Conservation (phyloP, 2,329 filamentous ascomycete genomes). For the Nothomitra cinnamomea region DNA sequence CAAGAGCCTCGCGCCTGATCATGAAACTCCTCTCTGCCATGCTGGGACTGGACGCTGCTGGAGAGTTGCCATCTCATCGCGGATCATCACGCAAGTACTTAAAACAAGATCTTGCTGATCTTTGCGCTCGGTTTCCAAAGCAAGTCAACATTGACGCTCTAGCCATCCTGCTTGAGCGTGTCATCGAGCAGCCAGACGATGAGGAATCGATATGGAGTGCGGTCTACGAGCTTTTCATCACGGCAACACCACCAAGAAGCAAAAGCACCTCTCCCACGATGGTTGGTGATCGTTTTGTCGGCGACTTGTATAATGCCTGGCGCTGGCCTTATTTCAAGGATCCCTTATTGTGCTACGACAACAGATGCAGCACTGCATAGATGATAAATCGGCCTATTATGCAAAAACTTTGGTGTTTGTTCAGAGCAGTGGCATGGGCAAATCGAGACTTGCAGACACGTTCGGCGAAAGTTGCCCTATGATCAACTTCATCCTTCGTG, state of each 20-base stretch:
- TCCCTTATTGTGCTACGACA: background rate
- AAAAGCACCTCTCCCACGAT: background rate
- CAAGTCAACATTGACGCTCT: background rate
- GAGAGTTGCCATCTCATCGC: background rate
- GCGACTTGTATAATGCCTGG: background rate
- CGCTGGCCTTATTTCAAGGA: background rate
- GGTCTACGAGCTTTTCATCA: background rate
- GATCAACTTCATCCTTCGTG: background rate
- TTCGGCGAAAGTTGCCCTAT: background rate
- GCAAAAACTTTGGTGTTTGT: constrained; percentile 1
- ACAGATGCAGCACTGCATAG: background rate
- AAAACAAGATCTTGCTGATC: background rate
- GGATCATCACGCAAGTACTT: background rate
- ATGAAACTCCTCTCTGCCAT: background rate
- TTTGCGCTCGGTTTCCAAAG: background rate
- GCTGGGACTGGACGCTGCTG: background rate
- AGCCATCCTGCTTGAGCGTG: background rate
- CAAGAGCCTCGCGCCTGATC: background rate
- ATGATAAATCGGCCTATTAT: background rate
- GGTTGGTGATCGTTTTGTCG: background rate
- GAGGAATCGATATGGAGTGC: background rate
- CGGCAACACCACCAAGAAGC: background rate
- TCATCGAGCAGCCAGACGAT: background rate
- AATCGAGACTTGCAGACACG: background rate
- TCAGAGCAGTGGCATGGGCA: constrained; percentile 1